Percentiles rank a stretch among this genome's conserved stretches.
Evolutionary conservation across 495 filamentous ascomycete species (phyloP).

Genomic region (Amphirosellinia nigrospora): DNA sequence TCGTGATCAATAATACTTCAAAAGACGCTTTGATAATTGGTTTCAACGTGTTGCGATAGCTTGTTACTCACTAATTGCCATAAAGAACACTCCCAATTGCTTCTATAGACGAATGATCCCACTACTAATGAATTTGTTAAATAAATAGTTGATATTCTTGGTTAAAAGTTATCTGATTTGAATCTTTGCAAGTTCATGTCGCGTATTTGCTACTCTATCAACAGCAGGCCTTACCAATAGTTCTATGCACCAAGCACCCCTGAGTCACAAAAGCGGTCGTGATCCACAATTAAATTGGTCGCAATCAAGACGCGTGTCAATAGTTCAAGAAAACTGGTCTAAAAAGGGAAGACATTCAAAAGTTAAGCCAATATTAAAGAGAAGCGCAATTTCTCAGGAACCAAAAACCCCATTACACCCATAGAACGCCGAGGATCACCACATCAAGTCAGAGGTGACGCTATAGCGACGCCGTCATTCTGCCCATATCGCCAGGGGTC

Average conservation of each 20-base stretch:
- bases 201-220: too few relatives aligned
- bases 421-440: constrained; percentile 1
- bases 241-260: neutral
- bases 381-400: neutral
- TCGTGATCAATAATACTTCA: neutral
- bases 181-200: too few relatives aligned
- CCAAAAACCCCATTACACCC: neutral
- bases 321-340: neutral
- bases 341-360: neutral
- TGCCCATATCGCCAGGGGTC: neutral
- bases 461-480: constrained; percentile 24
- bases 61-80: too few relatives aligned
- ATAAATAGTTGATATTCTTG: too few relatives aligned
- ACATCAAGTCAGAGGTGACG: neutral
- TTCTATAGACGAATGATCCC: too few relatives aligned
- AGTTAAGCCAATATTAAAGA: neutral
- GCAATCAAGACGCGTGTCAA: neutral
- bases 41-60: too few relatives aligned
- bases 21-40: too few relatives aligned
- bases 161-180: too few relatives aligned
- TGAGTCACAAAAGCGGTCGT: neutral
- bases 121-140: too few relatives aligned
- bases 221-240: too few relatives aligned
- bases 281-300: neutral
- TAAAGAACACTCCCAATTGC: too few relatives aligned